These are phyloP conservation scores for Alternaria incomplexa DNA, from an alignment of 2,329 filamentous ascomycete genomes.

Conservation along the genomic window DNA sequence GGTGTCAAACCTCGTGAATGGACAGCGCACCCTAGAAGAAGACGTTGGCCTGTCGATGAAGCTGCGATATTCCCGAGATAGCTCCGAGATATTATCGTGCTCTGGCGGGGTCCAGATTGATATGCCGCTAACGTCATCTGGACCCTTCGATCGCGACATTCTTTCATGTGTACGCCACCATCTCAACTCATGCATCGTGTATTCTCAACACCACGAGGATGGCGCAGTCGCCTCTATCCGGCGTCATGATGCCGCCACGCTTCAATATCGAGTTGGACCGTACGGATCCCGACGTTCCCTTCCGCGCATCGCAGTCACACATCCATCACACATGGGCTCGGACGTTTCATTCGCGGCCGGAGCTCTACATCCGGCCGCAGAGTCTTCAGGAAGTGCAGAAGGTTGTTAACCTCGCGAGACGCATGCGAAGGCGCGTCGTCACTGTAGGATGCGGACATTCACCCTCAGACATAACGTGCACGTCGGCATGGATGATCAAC, in stretches of 20 bases:
- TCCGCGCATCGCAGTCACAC: slow-evolving; percentile 75
- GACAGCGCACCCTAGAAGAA: neutral
- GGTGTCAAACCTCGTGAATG: neutral
- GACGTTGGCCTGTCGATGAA: neutral
- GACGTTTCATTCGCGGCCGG: slow-evolving; percentile 86
- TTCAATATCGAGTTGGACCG: slow-evolving; percentile 63
- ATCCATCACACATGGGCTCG: slow-evolving; percentile 92
- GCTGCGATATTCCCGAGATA: neutral
- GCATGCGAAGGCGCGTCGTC: slow-evolving; percentile 80
- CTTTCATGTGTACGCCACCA: neutral
- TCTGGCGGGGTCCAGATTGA: neutral
- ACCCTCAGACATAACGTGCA: slow-evolving; percentile 89
- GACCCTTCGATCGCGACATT: slow-evolving; percentile 8
- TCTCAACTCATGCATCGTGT: slow-evolving; percentile 4
- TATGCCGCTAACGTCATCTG: slow-evolving; percentile 7
- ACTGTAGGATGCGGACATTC: slow-evolving; percentile 92
- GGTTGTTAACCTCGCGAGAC: slow-evolving; percentile 77
- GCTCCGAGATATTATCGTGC: neutral
- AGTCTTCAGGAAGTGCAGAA: slow-evolving; percentile 83
- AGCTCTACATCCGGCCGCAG: slow-evolving; percentile 88
- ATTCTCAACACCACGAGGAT: slow-evolving; percentile 22
- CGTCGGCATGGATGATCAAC: slow-evolving; percentile 92
- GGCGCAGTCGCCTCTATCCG: slow-evolving; percentile 28
- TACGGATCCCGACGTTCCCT: slow-evolving; percentile 70
- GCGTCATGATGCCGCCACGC: slow-evolving; percentile 43